These are phyloP conservation scores for Colletotrichum godetiae DNA, from an alignment of 2,329 filamentous ascomycete species.

Conservation along the genomic window DNA sequence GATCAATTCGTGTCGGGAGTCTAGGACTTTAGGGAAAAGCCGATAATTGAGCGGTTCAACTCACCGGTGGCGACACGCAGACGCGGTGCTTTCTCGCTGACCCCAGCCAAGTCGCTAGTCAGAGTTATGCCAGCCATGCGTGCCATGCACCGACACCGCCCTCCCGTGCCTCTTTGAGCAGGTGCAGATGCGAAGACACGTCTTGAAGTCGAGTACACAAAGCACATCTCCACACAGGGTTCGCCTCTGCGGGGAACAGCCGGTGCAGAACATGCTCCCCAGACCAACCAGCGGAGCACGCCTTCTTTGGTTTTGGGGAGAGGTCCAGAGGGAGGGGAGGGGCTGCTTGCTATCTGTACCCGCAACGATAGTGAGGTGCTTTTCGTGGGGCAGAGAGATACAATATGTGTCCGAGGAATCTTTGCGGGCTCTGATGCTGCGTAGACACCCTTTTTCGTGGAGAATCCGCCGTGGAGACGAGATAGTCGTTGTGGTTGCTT, in stretches of 20 bases:
- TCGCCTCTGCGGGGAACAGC: background rate
- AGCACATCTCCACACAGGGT: background rate
- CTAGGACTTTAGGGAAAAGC: background rate
- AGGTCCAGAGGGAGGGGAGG: too few species aligned
- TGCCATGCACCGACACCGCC: background rate
- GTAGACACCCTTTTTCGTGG: background rate
- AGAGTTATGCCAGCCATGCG: background rate
- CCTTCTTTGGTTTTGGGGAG: background rate
- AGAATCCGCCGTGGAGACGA: background rate
- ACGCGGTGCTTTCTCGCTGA: constrained; percentile 6
- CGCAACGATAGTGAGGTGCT: background rate
- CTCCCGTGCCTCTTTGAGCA: background rate
- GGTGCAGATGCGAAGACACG: background rate
- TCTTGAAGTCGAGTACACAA: background rate
- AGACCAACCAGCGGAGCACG: constrained; percentile 1
- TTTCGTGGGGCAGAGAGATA: background rate
- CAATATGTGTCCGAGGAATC: background rate
- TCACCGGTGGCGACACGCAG: background rate
- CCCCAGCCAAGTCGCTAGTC: background rate
- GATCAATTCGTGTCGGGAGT: constrained; percentile 4
- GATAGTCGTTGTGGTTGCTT: background rate
- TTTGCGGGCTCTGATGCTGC: background rate
- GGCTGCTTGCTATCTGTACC: background rate
- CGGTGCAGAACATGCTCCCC: background rate
- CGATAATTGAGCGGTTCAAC: background rate